Evolutionary conservation across 202 grass and related monocot genomes (phyloP), one percentile per base, ranked within the genome.

Genomic region (Panicum hallii): DNA sequence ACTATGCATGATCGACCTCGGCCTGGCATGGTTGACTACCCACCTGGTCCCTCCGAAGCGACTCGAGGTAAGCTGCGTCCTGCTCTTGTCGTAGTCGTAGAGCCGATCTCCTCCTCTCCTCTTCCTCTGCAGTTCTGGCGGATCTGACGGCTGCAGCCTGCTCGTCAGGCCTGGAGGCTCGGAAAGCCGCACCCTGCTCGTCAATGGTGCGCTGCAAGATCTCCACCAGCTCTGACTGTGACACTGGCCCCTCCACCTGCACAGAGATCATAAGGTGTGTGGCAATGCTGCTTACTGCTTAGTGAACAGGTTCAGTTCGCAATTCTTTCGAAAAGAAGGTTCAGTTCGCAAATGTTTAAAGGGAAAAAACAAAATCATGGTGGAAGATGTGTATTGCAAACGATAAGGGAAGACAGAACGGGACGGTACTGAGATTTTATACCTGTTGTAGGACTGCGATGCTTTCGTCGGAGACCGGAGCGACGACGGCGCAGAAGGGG

Each of bases 401-500:
- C 36, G 36, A 38, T 38, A 2, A 38, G 36, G 36, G 36, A 38
- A 38, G 36, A 38, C 36, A 38, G 36, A 38, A 38, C 36, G 36
- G 36, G 36, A 38, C 3, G 3, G 36, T 38, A 71, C 32, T 11
- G 11, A n/a, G 7, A 34, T 79, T 60, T 82, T 90, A 7, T 82
- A 92, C 93, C 88, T 86, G 85, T 43, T 92, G 90, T 8, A 95
- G 83, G 78, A 90, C 83, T 4, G 86, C 32, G 64, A 92, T 86
- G 85, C 74, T 90, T 23, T 90, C 93, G 2, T 61, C 50, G 64
- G 88, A 88, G 56, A 83, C 79, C 0, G 88, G 88, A 19, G 88
- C 83, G 54, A 92, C 62, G 22, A 95, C 22, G 65, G 93, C 90
- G 65, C 93, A 95, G 76, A 95, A 95, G 7, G 93, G 93, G 83